A percentile compares a stretch with the other conserved stretches of the same genome.
Conservation (phyloP, 2,329 filamentous ascomycete species). For the Talaromyces marneffei region DNA sequence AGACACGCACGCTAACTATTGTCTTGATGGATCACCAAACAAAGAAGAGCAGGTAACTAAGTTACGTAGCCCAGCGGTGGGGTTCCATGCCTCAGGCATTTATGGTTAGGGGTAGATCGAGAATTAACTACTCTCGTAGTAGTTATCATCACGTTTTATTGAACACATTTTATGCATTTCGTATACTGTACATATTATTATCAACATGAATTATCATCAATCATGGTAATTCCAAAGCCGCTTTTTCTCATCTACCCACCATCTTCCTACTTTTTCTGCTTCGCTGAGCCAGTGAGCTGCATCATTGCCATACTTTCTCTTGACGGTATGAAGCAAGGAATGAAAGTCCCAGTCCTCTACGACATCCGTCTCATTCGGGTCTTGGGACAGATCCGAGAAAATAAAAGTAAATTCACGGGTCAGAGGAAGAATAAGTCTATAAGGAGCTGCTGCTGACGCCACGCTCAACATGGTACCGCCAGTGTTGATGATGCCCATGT, state of each 20-base stretch:
- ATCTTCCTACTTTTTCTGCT: conserved; percentile 32
- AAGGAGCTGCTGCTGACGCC: conserved; percentile 69
- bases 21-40: conserved; percentile 1
- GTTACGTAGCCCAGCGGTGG: neutral
- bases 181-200: conserved; percentile 1
- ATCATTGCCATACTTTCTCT: conserved; percentile 25
- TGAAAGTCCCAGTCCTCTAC: conserved; percentile 29
- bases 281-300: conserved; percentile 32
- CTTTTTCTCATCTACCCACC: conserved; percentile 36
- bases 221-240: conserved; percentile 21
- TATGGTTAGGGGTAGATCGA: neutral
- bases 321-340: conserved; percentile 24
- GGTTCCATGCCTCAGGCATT: conserved; percentile 1
- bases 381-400: conserved; percentile 32
- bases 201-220: neutral
- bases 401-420: conserved; percentile 59
- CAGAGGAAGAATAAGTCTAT: conserved; percentile 67
- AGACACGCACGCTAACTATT: neutral
- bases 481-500: conserved; percentile 32
- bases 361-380: conserved; percentile 30
- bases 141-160: neutral
- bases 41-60: too few relatives aligned
- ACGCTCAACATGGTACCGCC: conserved; percentile 50
- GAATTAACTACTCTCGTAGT: neutral
- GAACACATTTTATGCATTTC: neutral